These are phyloP conservation scores for Margaritispora aquatica DNA, from an alignment of 495 filamentous ascomycete species.

Conservation along the genomic window DNA sequence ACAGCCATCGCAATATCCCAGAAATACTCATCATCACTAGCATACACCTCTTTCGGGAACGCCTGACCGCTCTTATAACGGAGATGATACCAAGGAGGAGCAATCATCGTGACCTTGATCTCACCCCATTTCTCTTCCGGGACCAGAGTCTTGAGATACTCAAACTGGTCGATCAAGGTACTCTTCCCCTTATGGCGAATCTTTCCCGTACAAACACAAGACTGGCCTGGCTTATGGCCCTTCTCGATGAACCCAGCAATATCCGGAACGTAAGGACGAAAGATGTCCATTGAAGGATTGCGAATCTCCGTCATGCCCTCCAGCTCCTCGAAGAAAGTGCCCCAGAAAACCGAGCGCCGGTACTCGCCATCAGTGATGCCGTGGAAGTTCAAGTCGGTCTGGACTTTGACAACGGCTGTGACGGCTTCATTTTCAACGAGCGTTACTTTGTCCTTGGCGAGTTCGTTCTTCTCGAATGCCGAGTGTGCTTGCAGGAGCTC, in stretches of 20 bases:
- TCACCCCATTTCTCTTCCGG: constrained; percentile 55
- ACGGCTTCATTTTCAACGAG: constrained; percentile 61
- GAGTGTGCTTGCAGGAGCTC: constrained; percentile 34
- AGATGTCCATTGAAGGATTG: constrained; percentile 55
- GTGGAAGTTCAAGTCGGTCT: constrained; percentile 59
- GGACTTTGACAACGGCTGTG: constrained; percentile 56
- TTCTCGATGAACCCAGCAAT: constrained; percentile 65
- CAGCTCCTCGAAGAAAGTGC: constrained; percentile 61
- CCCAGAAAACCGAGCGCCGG: constrained; percentile 30
- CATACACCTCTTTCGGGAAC: constrained; percentile 60
- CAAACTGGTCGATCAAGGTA: constrained; percentile 55
- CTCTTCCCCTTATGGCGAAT: constrained; percentile 58
- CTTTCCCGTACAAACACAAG: constrained; percentile 56
- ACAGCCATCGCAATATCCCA: constrained; percentile 69
- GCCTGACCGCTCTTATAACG: constrained; percentile 64
- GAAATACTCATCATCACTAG: constrained; percentile 65
- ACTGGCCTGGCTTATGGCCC: constrained; percentile 67
- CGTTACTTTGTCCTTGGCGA: constrained; percentile 47
- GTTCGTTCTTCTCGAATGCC: constrained; percentile 58
- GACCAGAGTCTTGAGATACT: constrained; percentile 58
- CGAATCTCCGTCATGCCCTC: constrained; percentile 61
- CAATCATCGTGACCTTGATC: constrained; percentile 69
- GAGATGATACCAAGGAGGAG: constrained; percentile 72
- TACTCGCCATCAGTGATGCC: constrained; percentile 75
- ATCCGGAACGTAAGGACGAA: constrained; percentile 72